Base-by-base conservation (phyloP, 2,329 filamentous ascomycete species). In the Drechslerella stenobrocha region DNA sequence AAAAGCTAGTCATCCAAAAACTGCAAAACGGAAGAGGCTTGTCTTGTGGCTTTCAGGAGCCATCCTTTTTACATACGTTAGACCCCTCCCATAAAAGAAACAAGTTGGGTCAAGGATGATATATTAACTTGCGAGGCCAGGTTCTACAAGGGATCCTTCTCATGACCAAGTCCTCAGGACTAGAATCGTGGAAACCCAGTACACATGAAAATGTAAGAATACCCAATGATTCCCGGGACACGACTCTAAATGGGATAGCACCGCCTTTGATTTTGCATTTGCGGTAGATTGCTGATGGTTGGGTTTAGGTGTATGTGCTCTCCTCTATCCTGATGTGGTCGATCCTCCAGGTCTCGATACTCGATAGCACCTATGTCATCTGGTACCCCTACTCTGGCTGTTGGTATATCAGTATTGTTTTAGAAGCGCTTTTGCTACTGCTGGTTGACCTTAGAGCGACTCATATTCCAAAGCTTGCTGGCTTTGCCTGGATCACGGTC, bases 341-440 rank as follows among this genome's bases (percentile, higher is more conserved):
- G 2, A 80, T 85, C 11, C 79, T 87, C 71, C 77, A 84, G 63
- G 78, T 81, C 37, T 79, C 79, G 18, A 78, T 87, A 11, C 76
- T 79, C 1, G 81, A 83, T 52, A 77, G 78, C 15, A 74, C 78
- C 26, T 77, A 79, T 52, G 78, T 80, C 1, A 79, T 83, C 7
- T 86, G 84, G 80, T 84, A 85, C 71, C 84, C 85, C 0, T 84
- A 84, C 69, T 81, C 82, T 70, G 85, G 84, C 15, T 82, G 83
- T 9, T 87, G 85, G 80, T 70, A 82, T 26, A 74, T 87, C 13
- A 82, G 82, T 11, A 75, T 86, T 5, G 71, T 79, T 11, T 81
- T 83, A 32, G 87, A 89, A 72, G 73, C 80, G 0, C 72, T 74
- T 48, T 76, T 84, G 28, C 74, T 80, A 22, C 71, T 77, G 11